Evolutionary conservation across 2,329 filamentous ascomycete species (phyloP).

Genomic region (Nemania bipapillata): DNA sequence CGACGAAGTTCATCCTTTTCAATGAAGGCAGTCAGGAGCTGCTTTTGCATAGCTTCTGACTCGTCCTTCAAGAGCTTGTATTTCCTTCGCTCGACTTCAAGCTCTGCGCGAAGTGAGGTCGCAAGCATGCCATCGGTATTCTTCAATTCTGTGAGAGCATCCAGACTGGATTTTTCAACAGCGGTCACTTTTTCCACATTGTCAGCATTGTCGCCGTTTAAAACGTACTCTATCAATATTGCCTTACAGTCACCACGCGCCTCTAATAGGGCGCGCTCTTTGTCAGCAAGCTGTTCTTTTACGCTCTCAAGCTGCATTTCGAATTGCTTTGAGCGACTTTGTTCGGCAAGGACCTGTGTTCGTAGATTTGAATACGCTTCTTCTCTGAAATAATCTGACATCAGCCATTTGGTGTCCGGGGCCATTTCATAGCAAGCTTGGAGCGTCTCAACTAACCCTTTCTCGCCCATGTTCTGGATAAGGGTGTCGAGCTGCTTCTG

Average conservation of each 20-base stretch:
- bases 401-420: conserved; percentile 57
- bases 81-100: conserved; percentile 65
- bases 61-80: conserved; percentile 62
- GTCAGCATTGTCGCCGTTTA: conserved; percentile 45
- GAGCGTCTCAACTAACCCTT: conserved; percentile 64
- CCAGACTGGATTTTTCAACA: conserved; percentile 64
- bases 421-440: conserved; percentile 51
- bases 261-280: conserved; percentile 65
- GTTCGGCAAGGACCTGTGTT: conserved; percentile 61
- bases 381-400: conserved; percentile 61
- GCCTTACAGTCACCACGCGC: conserved; percentile 64
- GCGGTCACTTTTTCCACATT: conserved; percentile 58
- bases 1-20: conserved; percentile 70
- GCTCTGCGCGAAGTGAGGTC: conserved; percentile 67
- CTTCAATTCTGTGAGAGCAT: conserved; percentile 68
- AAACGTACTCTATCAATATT: conserved; percentile 42
- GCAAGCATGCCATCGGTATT: conserved; percentile 68
- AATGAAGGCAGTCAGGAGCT: conserved; percentile 69
- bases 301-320: conserved; percentile 59
- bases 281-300: conserved; percentile 60
- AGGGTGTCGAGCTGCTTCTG: conserved; percentile 69
- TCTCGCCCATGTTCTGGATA: conserved; percentile 61
- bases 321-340: conserved; percentile 59
- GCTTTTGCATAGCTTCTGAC: conserved; percentile 67
- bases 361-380: conserved; percentile 65